phyloP scores from a whole-genome alignment of 2,329 filamentous ascomycete genomes.

The Aureobasidium sp. region DNA sequence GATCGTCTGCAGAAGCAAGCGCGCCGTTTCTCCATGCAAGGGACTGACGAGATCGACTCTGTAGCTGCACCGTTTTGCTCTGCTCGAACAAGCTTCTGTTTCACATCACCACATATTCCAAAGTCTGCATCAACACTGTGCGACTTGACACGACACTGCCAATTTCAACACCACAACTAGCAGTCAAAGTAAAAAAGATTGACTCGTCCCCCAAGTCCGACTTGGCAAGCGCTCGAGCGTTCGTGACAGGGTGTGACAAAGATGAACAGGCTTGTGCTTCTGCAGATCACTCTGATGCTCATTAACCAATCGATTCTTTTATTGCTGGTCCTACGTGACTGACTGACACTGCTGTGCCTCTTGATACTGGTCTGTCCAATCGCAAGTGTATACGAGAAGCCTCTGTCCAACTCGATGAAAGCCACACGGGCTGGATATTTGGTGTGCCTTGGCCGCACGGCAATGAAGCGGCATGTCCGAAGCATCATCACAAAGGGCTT shows the following conservation, averaged over 20 bases:
- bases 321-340: not conserved
- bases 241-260: not conserved
- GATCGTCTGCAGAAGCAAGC: not conserved
- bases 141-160: not conserved
- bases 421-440: not conserved
- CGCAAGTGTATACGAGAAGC: no score
- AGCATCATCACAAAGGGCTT: no score
- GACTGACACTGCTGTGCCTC: not conserved
- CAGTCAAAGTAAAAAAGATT: not conserved
- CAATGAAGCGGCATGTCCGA: not conserved
- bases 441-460: not conserved
- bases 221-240: slow-evolving; percentile 2
- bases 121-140: not conserved
- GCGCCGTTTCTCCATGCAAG: slow-evolving; percentile 1
- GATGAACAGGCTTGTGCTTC: slow-evolving; percentile 1
- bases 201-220: not conserved
- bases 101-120: not conserved
- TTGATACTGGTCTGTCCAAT: not conserved
- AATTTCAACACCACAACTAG: not conserved
- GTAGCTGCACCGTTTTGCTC: not conserved
- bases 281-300: not conserved
- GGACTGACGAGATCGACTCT: slow-evolving; percentile 3
- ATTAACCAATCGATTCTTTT: not conserved
- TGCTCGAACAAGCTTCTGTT: slow-evolving; percentile 2
- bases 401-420: not conserved